These are phyloP conservation scores for Epichloe coenophiala DNA, from an alignment of 2,329 filamentous ascomycete genomes.

Conservation along the genomic window DNA sequence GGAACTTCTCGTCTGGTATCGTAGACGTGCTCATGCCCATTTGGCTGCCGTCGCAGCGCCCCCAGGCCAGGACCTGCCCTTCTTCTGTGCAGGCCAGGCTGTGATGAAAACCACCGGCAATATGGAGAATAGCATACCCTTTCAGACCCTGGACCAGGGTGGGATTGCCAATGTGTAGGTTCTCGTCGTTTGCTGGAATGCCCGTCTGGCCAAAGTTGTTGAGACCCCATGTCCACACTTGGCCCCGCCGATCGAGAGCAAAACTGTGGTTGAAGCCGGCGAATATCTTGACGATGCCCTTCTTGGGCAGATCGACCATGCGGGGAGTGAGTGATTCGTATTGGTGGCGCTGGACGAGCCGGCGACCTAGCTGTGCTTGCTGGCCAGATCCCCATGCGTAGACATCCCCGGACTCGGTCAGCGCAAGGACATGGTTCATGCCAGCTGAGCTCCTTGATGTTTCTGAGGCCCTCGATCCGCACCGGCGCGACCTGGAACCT, in stretches of 20 bases:
- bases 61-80: slow-evolving; percentile 32
- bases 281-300: slow-evolving; percentile 25
- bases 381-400: slow-evolving; percentile 10
- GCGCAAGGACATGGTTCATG: slow-evolving; percentile 51
- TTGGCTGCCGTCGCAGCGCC: slow-evolving; percentile 28
- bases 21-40: slow-evolving; percentile 5
- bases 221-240: slow-evolving; percentile 55
- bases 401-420: slow-evolving; percentile 36
- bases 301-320: slow-evolving; percentile 10
- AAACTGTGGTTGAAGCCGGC: slow-evolving; percentile 57
- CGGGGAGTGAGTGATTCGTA: slow-evolving; percentile 33
- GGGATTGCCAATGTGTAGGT: slow-evolving; percentile 28
- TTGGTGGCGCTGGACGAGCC: slow-evolving; percentile 35
- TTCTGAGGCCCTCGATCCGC: slow-evolving; percentile 40
- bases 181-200: slow-evolving; percentile 35
- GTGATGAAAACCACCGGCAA: slow-evolving; percentile 31
- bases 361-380: slow-evolving; percentile 39
- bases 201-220: slow-evolving; percentile 62
- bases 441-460: slow-evolving; percentile 46
- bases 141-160: slow-evolving; percentile 33
- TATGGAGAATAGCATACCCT: slow-evolving; percentile 37
- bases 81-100: slow-evolving; percentile 29
- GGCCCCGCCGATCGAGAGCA: slow-evolving; percentile 49
- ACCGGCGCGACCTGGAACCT: slow-evolving; percentile 20
- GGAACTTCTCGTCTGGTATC: slow-evolving; percentile 2